Evolutionary conservation across 2,329 filamentous ascomycete genomes (phyloP), one percentile per base, ranked within the genome.

Genomic region (Chaetomiaceae sp.): DNA sequence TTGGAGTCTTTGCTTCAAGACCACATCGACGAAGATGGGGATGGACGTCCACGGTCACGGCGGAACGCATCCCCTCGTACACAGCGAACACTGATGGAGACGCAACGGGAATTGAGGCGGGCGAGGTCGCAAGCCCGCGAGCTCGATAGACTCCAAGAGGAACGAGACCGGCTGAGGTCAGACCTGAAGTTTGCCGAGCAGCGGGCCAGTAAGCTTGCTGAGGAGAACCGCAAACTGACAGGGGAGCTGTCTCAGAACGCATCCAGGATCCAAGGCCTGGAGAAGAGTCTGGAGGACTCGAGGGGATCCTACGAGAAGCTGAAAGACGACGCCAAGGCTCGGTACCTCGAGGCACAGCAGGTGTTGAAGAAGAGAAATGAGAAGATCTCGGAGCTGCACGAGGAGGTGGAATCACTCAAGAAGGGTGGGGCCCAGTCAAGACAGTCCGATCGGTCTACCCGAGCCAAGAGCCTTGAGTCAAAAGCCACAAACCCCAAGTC

Each of bases 341-440:
- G 74, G 33, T 75, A 79, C n/a, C 66, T 70, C 8, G 79, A 84
- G 53, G 77, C 77, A 4, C 73, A 76, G 58, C 71, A 74, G 14
- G 76, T 82, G 2, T 58, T 83, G 39, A 72, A 77, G 47, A 75
- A 74, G 55, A 79, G 80, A 49, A 78, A 82, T 52, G 69, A 72
- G 34, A 79, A 79, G 63, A 80, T 83, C 53, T 67, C 73, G 8
- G 72, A 77, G 38, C 70, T 84, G 7, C 78, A 77, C 63, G 76
- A 74, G 57, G 75, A 79, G 56, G 63, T 81, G 34, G 71, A 70
- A 51, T 65, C 65, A 1, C 64, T 81, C 3, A 76, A 75, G 59
- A 60, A 55, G 10, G 58, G 56, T 12, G 51, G 39, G 10, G 35
- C 46, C 10, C 57, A 55, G n/a, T 21, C 55, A 25, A 39, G 33